Evolutionary conservation across 345 rosid species (phyloP), one percentile per base, ranked within the genome.

Genomic region (Boechera divaricarpa): DNA sequence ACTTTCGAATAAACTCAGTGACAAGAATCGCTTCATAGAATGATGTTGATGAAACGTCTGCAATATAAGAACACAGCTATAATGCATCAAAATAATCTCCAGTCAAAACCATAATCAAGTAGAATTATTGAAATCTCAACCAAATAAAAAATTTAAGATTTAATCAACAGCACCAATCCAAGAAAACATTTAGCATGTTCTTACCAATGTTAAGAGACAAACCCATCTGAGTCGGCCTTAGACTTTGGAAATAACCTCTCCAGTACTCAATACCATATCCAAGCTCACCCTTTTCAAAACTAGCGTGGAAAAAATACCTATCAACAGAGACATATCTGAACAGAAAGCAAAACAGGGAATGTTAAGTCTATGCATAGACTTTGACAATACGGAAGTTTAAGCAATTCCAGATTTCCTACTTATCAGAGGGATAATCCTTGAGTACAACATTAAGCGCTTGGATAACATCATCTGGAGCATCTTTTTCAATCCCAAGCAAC

Each of bases 151-250:
- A 21, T 0, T 21, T 21, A 8, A 42, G 10, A 21, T 2, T 7
- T 51, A 41, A 38, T 38, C n/a, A 67, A 61, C 54, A 36, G 10
- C 31, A 66, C 24, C 13, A 36, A 5, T 4, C 44, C 28, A 67
- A 3, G 8, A 32, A 52, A 54, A 16, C 11, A 26, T 10, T 9
- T 4, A 38, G 31, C 4, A 70, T 10, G 5, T 54, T 21, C 57
- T 42, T 80, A 94, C 98, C 97, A 12, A 87, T 80, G 66, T 91
- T 94, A 0, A 91, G 83, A 0, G 98, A 90, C 3, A 91, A 72
- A 1, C 97, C 98, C 86, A 90, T 84, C 77, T 94, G 97, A 2
- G 93, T 85, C 10, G 86, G 86, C 11, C 97, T 82, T 0, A 91
- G 82, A 52, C 91, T 86, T 65, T 91, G 98, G 59, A 86, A 91